phyloP scores from a whole-genome alignment of 257 asterid species.

The Forsythia viridissima region DNA sequence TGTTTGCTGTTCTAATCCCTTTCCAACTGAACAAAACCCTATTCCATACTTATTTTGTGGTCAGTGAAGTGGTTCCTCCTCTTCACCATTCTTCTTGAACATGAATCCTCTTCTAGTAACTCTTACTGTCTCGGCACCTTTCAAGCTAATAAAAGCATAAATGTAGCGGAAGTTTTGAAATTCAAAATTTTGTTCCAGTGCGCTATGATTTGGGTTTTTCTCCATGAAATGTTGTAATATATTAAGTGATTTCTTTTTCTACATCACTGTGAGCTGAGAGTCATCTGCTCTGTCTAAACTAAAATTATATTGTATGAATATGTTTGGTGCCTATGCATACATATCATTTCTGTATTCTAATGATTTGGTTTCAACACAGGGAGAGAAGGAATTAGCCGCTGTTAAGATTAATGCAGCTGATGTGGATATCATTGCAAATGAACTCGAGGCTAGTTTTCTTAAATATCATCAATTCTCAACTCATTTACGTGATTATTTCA shows the following conservation, averaged over 20 bases:
- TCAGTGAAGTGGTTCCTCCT: background rate
- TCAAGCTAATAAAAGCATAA: background rate
- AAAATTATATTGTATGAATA: background rate
- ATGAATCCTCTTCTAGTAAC: background rate
- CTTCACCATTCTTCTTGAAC: background rate
- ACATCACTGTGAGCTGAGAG: background rate
- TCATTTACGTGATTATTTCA: background rate
- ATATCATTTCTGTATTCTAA: background rate
- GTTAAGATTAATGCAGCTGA: constrained; percentile 87
- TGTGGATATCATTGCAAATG: constrained; percentile 81
- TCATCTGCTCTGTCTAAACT: background rate
- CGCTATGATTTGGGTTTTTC: background rate
- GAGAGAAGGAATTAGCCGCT: constrained; percentile 96
- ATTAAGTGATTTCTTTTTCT: background rate
- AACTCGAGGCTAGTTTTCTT: constrained; percentile 62
- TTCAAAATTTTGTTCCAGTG: background rate
- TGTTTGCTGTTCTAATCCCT: background rate
- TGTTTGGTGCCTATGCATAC: background rate
- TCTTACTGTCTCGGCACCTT: background rate
- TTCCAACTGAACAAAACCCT: background rate
- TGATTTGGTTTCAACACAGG: constrained; percentile 42
- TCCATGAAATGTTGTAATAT: background rate
- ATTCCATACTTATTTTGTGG: background rate
- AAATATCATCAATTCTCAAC: background rate
- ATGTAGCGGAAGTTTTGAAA: background rate